Conservation (phyloP, 306 rosid species). For the Oemleria cerasiformis region DNA sequence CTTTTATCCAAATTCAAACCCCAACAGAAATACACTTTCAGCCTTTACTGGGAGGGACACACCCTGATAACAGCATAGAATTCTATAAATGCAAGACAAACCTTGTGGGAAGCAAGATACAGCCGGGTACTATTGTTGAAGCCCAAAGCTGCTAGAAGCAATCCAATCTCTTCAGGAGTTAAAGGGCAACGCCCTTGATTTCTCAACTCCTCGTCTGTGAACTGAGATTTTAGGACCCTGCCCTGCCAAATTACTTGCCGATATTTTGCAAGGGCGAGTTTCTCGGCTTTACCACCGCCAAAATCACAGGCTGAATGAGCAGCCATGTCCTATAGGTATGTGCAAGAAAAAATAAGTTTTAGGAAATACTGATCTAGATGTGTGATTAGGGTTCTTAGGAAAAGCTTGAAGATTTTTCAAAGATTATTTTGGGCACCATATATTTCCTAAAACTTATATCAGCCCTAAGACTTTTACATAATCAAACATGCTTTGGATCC, state of each 20-base stretch:
- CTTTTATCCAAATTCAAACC: background rate
- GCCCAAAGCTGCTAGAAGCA: conserved; percentile 88
- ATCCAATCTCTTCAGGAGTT: conserved; percentile 96
- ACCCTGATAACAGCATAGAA: background rate
- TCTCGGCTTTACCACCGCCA: conserved; percentile 95
- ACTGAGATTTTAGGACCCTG: conserved; percentile 88
- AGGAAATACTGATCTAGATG: background rate
- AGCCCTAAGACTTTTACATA: background rate
- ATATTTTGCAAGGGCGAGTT: conserved; percentile 82
- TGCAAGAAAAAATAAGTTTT: background rate
- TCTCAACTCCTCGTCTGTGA: conserved; percentile 86
- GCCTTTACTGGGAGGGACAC: background rate
- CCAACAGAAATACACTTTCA: background rate
- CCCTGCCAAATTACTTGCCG: conserved; percentile 95
- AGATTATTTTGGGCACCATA: background rate
- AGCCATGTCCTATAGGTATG: conserved; percentile 79
- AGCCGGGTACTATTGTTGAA: conserved; percentile 78
- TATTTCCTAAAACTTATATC: background rate
- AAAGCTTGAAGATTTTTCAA: background rate
- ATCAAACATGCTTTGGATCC: background rate
- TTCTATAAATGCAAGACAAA: conserved; percentile 15
- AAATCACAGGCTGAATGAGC: conserved; percentile 99
- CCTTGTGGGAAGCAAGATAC: conserved; percentile 97
- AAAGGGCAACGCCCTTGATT: conserved; percentile 88
- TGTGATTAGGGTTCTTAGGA: background rate